Evolutionary conservation across 1,284 basidiomycete species (phyloP).

Genomic region (Ustanciosporium gigantosporum): DNA sequence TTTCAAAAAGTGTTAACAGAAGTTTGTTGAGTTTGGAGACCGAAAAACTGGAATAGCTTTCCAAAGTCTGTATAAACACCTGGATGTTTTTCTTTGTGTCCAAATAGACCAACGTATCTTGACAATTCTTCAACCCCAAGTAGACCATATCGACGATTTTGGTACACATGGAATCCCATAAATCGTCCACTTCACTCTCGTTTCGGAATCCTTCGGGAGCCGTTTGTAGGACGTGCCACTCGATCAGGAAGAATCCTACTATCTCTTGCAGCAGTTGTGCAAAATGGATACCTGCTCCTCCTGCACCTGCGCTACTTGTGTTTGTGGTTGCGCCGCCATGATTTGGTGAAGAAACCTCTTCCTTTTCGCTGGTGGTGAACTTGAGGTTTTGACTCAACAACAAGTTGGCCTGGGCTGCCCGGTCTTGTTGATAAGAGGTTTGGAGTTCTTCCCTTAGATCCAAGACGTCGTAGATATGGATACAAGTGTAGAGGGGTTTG

Average conservation of each 20-base stretch:
- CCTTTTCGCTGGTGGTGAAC: slow-evolving; percentile 43
- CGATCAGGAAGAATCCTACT: slow-evolving; percentile 98
- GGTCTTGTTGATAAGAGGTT: slow-evolving; percentile 89
- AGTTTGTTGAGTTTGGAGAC: slow-evolving; percentile 81
- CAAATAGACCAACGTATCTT: slow-evolving; percentile 80
- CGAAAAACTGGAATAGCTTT: slow-evolving; percentile 79
- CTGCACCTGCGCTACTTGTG: background rate
- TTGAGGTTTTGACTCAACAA: slow-evolving; percentile 73
- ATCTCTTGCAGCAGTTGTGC: slow-evolving; percentile 72
- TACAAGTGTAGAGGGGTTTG: slow-evolving; percentile 91
- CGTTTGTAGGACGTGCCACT: slow-evolving; percentile 86
- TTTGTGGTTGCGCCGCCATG: background rate
- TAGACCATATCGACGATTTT: slow-evolving; percentile 78
- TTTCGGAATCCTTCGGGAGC: slow-evolving; percentile 77
- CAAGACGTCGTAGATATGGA: slow-evolving; percentile 92
- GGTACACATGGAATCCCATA: slow-evolving; percentile 88
- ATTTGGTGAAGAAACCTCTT: background rate
- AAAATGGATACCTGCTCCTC: slow-evolving; percentile 23
- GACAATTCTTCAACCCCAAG: slow-evolving; percentile 73
- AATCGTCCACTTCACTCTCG: slow-evolving; percentile 86
- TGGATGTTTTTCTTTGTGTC: slow-evolving; percentile 82
- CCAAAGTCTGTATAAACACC: slow-evolving; percentile 87
- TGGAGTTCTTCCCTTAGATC: slow-evolving; percentile 87
- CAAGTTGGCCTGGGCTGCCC: slow-evolving; percentile 88
- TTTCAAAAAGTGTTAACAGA: slow-evolving; percentile 84